Evolutionary conservation across 208 protist genomes (phyloP).

Genomic region (Entamoeba histolytica): DNA sequence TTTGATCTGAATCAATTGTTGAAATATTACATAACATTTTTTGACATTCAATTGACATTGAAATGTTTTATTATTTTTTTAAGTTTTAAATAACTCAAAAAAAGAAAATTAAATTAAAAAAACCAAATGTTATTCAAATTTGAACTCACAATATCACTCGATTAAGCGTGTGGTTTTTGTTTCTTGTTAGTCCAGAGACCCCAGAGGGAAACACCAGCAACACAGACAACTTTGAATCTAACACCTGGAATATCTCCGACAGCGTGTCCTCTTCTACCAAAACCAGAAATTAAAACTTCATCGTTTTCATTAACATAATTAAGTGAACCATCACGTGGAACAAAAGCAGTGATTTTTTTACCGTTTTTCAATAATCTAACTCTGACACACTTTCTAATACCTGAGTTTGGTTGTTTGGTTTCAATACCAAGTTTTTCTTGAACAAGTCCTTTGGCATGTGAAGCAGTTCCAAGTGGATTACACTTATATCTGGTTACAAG

Average conservation of each 20-base stretch:
- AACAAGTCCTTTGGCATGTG: conserved; percentile 93
- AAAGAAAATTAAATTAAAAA: too few species aligned
- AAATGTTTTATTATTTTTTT: too few species aligned
- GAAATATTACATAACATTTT: too few species aligned
- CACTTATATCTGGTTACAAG: conserved; percentile 73
- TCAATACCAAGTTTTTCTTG: conserved; percentile 62
- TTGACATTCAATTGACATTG: too few species aligned
- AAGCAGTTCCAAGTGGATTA: conserved; percentile 85
- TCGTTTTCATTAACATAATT: conserved; percentile 97
- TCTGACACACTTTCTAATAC: conserved; percentile 97
- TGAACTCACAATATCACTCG: not conserved
- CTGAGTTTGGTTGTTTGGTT: conserved; percentile 99
- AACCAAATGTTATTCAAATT: too few species aligned
- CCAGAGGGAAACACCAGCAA: conserved; percentile 77
- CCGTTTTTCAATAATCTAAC: conserved; percentile 99
- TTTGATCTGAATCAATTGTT: too few species aligned
- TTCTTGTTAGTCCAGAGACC: conserved; percentile 19
- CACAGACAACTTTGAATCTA: conserved; percentile 91
- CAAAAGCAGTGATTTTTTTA: conserved; percentile 98
- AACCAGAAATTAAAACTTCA: conserved; percentile 90
- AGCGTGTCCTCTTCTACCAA: conserved; percentile 89
- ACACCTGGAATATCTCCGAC: conserved; percentile 98
- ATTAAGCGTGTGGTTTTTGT: not conserved
- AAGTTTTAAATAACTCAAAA: too few species aligned
- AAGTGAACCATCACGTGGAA: conserved; percentile 92